Conservation (phyloP, 129 eudicot species). For the Escallonia rubra region DNA sequence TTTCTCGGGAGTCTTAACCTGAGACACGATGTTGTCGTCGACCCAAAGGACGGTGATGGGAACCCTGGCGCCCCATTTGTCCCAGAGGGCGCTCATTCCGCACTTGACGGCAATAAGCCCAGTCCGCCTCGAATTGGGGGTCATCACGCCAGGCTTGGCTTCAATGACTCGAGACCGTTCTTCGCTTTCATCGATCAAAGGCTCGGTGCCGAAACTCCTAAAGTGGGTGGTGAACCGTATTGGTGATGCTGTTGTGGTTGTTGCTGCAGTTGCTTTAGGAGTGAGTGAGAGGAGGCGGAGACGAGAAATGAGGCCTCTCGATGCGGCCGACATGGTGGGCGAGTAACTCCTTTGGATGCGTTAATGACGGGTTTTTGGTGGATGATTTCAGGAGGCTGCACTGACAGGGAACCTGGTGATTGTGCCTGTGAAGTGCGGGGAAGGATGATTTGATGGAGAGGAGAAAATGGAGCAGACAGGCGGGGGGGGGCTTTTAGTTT, state of each 20-base stretch:
- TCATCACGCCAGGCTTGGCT: constrained; percentile 57
- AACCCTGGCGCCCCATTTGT: constrained; percentile 92
- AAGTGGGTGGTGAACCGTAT: constrained; percentile 8
- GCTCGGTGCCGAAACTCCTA: constrained; percentile 42
- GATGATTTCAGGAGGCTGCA: neutral
- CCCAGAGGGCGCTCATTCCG: constrained; percentile 97
- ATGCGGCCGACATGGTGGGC: constrained; percentile 45
- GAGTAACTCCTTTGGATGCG: neutral
- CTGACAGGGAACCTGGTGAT: neutral
- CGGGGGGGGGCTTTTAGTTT: neutral
- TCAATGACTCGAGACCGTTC: constrained; percentile 44
- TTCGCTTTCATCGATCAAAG: constrained; percentile 9
- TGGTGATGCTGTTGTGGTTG: constrained; percentile 8
- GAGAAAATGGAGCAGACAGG: too few species aligned
- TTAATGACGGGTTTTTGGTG: neutral
- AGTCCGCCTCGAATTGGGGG: constrained; percentile 59
- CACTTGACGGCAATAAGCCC: constrained; percentile 91
- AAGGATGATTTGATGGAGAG: too few species aligned
- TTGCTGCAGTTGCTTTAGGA: constrained; percentile 12
- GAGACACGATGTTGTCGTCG: constrained; percentile 89
- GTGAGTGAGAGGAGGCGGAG: constrained; percentile 27
- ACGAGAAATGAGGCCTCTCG: constrained; percentile 59
- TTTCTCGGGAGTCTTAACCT: constrained; percentile 88
- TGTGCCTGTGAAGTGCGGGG: neutral
- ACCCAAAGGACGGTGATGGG: constrained; percentile 85